phyloP scores from a whole-genome alignment of 1,284 basidiomycete genomes.

The Fomitopsis palustris region DNA sequence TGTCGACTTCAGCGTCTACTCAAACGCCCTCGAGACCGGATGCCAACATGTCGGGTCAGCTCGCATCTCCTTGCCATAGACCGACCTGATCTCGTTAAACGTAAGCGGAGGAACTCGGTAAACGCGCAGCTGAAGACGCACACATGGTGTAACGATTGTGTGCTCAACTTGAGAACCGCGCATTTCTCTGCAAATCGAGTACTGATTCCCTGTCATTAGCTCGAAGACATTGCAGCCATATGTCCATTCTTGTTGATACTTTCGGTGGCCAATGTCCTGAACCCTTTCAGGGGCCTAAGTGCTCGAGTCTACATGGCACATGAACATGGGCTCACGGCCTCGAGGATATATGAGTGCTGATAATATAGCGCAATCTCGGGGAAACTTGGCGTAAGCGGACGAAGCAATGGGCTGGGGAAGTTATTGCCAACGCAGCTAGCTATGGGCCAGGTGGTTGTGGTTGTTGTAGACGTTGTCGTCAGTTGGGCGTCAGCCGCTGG shows the following conservation, averaged over 20 bases:
- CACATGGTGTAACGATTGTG: not conserved
- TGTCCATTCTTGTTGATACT: too few relatives aligned
- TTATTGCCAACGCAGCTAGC: not conserved
- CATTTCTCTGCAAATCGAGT: too few relatives aligned
- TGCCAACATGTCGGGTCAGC: not conserved
- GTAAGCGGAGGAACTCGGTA: not conserved
- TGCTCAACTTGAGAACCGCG: too few relatives aligned
- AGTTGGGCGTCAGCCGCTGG: not conserved
- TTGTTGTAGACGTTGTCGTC: not conserved
- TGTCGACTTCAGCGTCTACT: constrained; percentile 2
- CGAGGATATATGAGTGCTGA: too few relatives aligned
- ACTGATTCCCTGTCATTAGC: too few relatives aligned
- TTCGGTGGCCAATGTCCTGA: too few relatives aligned
- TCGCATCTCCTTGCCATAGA: not conserved
- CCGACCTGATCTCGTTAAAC: not conserved
- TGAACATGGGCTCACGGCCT: not conserved
- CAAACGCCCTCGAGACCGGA: not conserved
- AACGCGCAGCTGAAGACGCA: not conserved
- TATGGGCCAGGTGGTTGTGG: not conserved
- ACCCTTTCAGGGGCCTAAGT: too few relatives aligned
- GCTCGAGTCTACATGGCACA: too few relatives aligned
- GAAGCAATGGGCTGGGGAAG: too few relatives aligned
- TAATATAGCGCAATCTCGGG: not conserved
- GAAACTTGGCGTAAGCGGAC: too few relatives aligned
- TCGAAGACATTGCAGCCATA: too few relatives aligned